Evolutionary conservation across 139 green algal species (phyloP).

Genomic region (Bryopsis sp.): DNA sequence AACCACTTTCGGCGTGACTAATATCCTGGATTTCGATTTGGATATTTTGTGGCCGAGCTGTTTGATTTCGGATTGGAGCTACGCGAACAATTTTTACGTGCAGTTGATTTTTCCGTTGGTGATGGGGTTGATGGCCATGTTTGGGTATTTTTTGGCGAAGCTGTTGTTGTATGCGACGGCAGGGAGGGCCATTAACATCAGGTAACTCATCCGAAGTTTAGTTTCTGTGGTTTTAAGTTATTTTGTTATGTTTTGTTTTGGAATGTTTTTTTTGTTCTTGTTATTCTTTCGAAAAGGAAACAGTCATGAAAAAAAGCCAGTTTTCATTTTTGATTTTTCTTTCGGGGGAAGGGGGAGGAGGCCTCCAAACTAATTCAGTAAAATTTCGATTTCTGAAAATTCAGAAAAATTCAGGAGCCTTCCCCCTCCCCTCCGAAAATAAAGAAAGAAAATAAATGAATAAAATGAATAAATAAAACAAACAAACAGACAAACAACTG

Average conservation of each 20-base stretch:
- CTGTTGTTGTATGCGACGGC: background rate
- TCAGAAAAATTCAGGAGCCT: no score
- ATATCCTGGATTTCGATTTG: background rate
- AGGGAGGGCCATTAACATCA: no score
- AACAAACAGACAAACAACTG: no score
- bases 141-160: background rate
- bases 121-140: background rate
- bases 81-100: background rate
- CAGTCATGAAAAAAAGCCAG: no score
- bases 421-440: no score
- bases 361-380: background rate
- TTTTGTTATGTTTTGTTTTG: no score
- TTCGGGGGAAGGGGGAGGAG: background rate
- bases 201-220: background rate
- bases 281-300: no score
- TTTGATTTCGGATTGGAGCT: background rate
- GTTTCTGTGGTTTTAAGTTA: no score
- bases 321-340: background rate
- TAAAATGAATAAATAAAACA: no score
- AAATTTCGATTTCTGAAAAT: no score
- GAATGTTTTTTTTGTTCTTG: no score
- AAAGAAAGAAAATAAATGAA: no score
- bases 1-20: background rate
- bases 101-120: background rate
- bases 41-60: background rate